A percentile compares a stretch with the other conserved stretches of the same genome.
Conservation (phyloP, 345 rosid species). For the Bruguiera sexangula region DNA sequence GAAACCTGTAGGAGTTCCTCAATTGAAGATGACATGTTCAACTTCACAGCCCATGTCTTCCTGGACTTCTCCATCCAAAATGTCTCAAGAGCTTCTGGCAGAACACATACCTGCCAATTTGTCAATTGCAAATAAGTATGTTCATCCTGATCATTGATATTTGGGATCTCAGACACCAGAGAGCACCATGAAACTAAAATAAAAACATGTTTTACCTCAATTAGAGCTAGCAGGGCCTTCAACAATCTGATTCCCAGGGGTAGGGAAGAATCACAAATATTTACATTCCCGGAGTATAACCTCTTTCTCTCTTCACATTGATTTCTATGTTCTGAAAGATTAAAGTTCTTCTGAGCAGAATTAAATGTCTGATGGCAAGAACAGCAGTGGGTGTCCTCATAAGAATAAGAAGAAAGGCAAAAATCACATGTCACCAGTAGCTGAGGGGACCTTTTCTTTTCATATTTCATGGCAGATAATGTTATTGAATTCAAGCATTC, state of each 20-base stretch:
- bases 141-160: neutral
- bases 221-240: conserved; percentile 53
- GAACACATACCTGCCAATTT: conserved; percentile 59
- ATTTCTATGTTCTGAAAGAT: conserved; percentile 37
- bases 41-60: conserved; percentile 54
- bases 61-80: conserved; percentile 63
- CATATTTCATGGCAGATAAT: conserved; percentile 50
- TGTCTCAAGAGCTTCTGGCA: conserved; percentile 72
- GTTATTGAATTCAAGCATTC: conserved; percentile 53
- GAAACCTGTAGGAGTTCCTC: conserved; percentile 78
- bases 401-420: conserved; percentile 52
- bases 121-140: neutral
- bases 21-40: conserved; percentile 53
- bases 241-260: conserved; percentile 76
- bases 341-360: conserved; percentile 27
- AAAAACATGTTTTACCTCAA: conserved; percentile 55
- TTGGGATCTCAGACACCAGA: neutral
- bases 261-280: conserved; percentile 41
- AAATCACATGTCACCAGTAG: conserved; percentile 62
- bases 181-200: neutral
- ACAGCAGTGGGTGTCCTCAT: conserved; percentile 53
- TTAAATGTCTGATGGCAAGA: conserved; percentile 65
- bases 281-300: conserved; percentile 24
- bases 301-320: conserved; percentile 46
- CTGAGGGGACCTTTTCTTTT: conserved; percentile 51